phyloP scores from a whole-genome alignment of 108 stramenopile genomes.

The Nitzschia putrida region DNA sequence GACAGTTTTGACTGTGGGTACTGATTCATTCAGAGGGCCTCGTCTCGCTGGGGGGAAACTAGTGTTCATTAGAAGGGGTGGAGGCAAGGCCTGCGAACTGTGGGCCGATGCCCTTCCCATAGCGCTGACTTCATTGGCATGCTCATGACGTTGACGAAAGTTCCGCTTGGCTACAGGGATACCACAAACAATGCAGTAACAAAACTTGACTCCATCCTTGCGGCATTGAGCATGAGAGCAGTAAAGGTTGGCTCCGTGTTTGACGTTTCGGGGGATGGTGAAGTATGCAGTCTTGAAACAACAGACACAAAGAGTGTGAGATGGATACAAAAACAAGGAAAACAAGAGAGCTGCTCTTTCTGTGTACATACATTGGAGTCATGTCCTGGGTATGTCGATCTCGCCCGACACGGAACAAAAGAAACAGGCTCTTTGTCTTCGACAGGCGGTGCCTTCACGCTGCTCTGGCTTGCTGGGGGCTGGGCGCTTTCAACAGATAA shows the following conservation, averaged over 20 bases:
- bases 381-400: background rate
- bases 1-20: no score
- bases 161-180: conserved; percentile 78
- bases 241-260: conserved; percentile 62
- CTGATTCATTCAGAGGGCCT: no score
- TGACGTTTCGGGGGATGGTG: conserved; percentile 45
- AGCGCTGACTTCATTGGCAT: conserved; percentile 20
- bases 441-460: no score
- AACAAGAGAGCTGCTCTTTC: background rate
- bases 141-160: conserved; percentile 70
- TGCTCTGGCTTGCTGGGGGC: no score
- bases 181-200: conserved; percentile 64
- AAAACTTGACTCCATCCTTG: conserved; percentile 60
- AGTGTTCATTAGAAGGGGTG: no score
- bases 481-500: no score
- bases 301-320: background rate
- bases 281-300: conserved; percentile 53
- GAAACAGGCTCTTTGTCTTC: background rate
- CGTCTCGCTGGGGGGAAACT: no score
- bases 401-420: conserved; percentile 3
- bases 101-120: no score
- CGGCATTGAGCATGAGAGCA: conserved; percentile 60
- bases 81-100: no score
- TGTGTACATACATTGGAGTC: background rate
- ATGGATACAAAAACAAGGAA: background rate